Evolutionary conservation across 305 asterid species (phyloP).

Genomic region (Petunia hybrid): DNA sequence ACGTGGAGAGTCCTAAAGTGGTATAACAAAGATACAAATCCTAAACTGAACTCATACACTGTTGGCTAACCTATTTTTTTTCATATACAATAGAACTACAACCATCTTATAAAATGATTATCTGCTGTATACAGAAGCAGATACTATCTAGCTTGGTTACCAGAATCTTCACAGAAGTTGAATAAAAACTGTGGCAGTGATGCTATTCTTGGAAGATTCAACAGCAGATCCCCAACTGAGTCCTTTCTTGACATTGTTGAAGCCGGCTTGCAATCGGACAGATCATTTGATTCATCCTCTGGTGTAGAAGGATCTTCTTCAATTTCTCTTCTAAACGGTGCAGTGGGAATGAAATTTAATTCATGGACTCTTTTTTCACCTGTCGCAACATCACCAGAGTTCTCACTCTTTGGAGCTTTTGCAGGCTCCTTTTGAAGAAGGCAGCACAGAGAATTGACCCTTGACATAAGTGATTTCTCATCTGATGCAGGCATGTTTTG

Average conservation of each 20-base stretch:
- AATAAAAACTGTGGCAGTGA: constrained; percentile 62
- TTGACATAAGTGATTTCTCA: constrained; percentile 81
- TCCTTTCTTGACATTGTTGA: constrained; percentile 77
- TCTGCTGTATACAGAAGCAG: background rate
- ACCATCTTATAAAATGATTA: background rate
- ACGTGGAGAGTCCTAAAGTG: background rate
- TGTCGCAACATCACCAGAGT: constrained; percentile 29
- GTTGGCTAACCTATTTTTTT: constrained; percentile 1
- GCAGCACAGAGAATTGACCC: constrained; percentile 94
- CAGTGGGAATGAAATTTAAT: constrained; percentile 16
- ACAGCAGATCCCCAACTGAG: constrained; percentile 56
- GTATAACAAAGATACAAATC: background rate
- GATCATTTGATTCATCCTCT: constrained; percentile 39
- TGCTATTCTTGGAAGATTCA: constrained; percentile 56
- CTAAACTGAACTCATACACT: background rate
- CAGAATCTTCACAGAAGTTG: constrained; percentile 48
- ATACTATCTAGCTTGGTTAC: constrained; percentile 58
- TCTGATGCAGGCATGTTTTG: constrained; percentile 64
- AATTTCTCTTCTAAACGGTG: constrained; percentile 39
- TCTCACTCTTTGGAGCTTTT: constrained; percentile 44
- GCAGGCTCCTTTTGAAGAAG: constrained; percentile 82
- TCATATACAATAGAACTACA: constrained; percentile 2
- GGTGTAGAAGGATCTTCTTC: constrained; percentile 36
- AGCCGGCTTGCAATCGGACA: constrained; percentile 38
- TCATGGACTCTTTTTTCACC: constrained; percentile 42